phyloP scores from a whole-genome alignment of 306 rosid genomes.

The Prunus mume region DNA sequence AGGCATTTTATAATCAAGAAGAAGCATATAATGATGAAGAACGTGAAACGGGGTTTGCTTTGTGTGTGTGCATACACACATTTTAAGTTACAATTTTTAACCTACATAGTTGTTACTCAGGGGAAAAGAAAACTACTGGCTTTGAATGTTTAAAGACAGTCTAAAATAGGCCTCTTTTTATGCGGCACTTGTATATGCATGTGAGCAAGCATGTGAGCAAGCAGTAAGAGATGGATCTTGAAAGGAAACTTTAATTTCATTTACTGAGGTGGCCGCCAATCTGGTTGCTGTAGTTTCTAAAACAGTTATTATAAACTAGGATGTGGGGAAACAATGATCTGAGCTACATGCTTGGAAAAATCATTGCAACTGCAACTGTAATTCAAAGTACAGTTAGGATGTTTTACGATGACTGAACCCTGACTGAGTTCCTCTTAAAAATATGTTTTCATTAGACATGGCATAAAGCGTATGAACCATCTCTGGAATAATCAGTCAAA shows the following conservation, averaged over 20 bases:
- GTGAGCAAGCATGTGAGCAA: background rate
- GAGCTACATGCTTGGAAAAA: background rate
- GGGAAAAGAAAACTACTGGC: background rate
- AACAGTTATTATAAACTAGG: background rate
- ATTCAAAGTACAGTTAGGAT: background rate
- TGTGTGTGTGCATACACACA: too few relatives aligned
- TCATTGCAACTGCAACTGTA: background rate
- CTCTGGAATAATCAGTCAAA: background rate
- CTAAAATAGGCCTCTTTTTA: too few relatives aligned
- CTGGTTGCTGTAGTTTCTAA: background rate
- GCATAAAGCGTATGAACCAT: background rate
- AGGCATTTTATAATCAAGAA: background rate
- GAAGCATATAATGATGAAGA: background rate
- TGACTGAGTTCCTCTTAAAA: background rate
- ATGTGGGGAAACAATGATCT: background rate
- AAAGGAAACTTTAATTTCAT: background rate
- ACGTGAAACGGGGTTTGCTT: background rate
- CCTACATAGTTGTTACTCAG: background rate
- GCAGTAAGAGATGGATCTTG: background rate
- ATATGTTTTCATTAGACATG: background rate
- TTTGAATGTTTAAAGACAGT: too few relatives aligned
- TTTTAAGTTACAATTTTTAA: background rate
- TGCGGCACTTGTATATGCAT: background rate
- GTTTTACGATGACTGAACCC: background rate
- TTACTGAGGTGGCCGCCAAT: background rate